Conservation (phyloP, 768 basidiomycete genomes). For the Mycena crocata region DNA sequence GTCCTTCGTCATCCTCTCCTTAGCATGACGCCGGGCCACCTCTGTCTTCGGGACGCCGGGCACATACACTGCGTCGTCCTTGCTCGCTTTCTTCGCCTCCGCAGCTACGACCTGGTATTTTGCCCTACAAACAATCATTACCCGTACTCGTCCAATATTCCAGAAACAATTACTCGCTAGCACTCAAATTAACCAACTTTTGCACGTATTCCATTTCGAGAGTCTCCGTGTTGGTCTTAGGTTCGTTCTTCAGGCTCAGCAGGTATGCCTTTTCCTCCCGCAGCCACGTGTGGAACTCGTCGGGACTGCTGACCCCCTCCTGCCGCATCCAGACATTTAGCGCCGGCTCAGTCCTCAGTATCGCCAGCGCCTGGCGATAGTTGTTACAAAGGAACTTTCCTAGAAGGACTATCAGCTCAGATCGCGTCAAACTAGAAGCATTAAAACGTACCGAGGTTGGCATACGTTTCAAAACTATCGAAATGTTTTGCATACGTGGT, state of each 20-base stretch:
- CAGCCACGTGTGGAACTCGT: slow-evolving; percentile 20
- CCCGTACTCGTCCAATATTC: background rate
- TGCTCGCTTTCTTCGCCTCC: background rate
- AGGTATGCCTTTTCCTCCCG: slow-evolving; percentile 11
- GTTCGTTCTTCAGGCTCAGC: background rate
- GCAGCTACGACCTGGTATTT: background rate
- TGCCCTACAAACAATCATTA: background rate
- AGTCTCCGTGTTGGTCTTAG: background rate
- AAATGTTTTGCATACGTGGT: background rate
- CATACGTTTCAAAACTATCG: slow-evolving; percentile 12
- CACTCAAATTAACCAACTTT: background rate
- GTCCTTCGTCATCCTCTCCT: slow-evolving; percentile 1
- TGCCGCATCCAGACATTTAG: slow-evolving; percentile 17
- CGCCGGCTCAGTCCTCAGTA: slow-evolving; percentile 22
- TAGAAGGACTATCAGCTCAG: background rate
- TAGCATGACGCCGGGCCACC: slow-evolving; percentile 4
- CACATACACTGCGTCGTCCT: background rate
- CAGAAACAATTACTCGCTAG: slow-evolving; percentile 1
- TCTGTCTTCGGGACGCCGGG: slow-evolving; percentile 2
- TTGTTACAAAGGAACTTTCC: slow-evolving; percentile 32
- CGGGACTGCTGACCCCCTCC: slow-evolving; percentile 10
- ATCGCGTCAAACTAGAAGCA: background rate
- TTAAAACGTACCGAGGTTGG: slow-evolving; percentile 1
- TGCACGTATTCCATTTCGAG: background rate
- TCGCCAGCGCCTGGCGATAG: slow-evolving; percentile 37